phyloP scores from a whole-genome alignment of 192 early-diverging fungal species.

The Pilaira anomala region DNA sequence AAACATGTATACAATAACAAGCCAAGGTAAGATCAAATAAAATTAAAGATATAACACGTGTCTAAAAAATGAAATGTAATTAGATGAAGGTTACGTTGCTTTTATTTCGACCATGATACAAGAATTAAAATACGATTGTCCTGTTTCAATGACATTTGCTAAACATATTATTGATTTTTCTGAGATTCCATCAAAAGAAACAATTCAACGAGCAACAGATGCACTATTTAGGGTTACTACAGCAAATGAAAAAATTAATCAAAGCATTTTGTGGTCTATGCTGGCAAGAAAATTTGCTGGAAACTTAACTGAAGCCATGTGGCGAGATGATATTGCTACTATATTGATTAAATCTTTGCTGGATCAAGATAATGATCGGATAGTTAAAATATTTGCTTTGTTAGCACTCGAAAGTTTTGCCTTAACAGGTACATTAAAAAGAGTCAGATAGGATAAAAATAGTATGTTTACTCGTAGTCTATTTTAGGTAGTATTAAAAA shows the following conservation, averaged over 20 bases:
- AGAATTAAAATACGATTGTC: slow-evolving; percentile 31
- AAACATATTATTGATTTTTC: slow-evolving; percentile 55
- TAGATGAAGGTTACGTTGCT: slow-evolving; percentile 14
- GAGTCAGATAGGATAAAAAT: background rate
- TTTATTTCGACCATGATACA: slow-evolving; percentile 12
- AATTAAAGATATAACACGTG: background rate
- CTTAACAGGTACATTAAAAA: slow-evolving; percentile 45
- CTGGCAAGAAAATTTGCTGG: slow-evolving; percentile 34
- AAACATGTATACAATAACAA: background rate
- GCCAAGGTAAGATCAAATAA: background rate
- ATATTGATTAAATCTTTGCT: slow-evolving; percentile 40
- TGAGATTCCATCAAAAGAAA: slow-evolving; percentile 46
- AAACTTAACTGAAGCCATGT: slow-evolving; percentile 42
- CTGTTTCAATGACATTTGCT: slow-evolving; percentile 42
- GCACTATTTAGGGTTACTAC: slow-evolving; percentile 38
- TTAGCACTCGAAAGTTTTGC: slow-evolving; percentile 53
- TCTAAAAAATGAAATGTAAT: background rate
- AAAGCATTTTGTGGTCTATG: slow-evolving; percentile 12
- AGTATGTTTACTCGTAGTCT: background rate
- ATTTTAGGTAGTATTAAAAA: slow-evolving; percentile 18
- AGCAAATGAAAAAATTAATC: slow-evolving; percentile 21
- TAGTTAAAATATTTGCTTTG: slow-evolving; percentile 44
- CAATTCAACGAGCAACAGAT: slow-evolving; percentile 35
- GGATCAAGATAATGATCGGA: slow-evolving; percentile 28
- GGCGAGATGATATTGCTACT: slow-evolving; percentile 39